Evolutionary conservation across 148 eudicot species (phyloP), one percentile per base, ranked within the genome.

Genomic region (Gaultheria prostrata): DNA sequence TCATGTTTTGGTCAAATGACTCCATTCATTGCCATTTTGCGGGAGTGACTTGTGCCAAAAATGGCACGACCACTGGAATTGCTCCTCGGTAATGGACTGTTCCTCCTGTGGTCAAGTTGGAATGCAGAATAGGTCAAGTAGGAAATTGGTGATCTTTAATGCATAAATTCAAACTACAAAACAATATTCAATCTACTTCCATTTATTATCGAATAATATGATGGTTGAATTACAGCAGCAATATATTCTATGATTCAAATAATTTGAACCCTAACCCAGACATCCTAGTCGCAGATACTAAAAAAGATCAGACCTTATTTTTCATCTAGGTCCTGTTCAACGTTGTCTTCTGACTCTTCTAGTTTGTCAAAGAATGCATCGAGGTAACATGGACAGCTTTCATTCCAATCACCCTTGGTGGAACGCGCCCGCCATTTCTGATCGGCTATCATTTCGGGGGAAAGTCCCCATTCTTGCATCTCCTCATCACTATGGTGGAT

Each of bases 371-470:
- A 96, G 89, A 96, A 94, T 35, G 82, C 83, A 67, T 96, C 95
- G 10, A 91, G 89, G 85, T 92, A 92, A 95, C 98, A 94, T 0
- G 87, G 48, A 76, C 97, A 94, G 26, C 81, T 88, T 71, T 96
- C 98, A 70, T 88, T 90, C 93, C 93, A 91, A 21, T 83, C 87
- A 59, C 98, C 94, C 83, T 85, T 88, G 11, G 39, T 82, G 24
- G 93, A 91, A 15, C 81, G 85, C 46, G 90, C 93, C 79, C 98
- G 89, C 88, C 88, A 89, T 75, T 90, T 92, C 35, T 96, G 99
- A 65, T 93, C 98, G 4, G 89, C 89, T 83, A 96, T 91, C 99
- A 96, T 96, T 77, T 93, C 92, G 8, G 92, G 85, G 24, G 99
- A 96, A 10, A 96, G 90, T 45, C 99, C 98, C 98, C 99, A 96